These are phyloP conservation scores for Handroanthus guayacan DNA, from an alignment of 257 asterid species.

Conservation along the genomic window DNA sequence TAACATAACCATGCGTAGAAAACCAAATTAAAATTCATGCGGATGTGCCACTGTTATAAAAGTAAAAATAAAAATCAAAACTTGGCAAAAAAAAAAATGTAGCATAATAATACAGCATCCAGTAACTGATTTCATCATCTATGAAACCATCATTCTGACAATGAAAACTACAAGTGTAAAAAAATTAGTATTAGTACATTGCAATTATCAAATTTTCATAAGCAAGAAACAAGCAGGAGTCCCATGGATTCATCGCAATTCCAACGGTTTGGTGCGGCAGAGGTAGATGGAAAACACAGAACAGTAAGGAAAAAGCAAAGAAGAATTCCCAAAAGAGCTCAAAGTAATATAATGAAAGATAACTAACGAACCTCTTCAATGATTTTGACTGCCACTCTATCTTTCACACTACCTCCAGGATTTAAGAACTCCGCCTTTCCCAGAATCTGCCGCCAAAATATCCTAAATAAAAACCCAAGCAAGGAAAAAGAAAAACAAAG, in stretches of 20 bases:
- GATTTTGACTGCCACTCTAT: slow-evolving; percentile 89
- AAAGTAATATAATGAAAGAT: neutral
- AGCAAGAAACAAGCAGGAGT: neutral
- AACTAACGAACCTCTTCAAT: slow-evolving; percentile 76
- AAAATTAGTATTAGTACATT: neutral
- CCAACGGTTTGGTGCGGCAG: neutral
- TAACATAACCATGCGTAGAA: slow-evolving; percentile 11
- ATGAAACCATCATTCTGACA: neutral
- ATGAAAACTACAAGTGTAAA: neutral
- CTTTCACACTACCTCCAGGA: slow-evolving; percentile 98
- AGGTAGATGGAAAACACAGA: neutral
- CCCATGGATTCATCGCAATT: neutral
- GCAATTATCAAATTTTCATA: slow-evolving; percentile 13
- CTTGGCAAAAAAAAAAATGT: neutral
- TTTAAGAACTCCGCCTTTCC: slow-evolving; percentile 97
- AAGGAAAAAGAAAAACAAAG: neutral
- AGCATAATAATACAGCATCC: neutral
- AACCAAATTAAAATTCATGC: slow-evolving; percentile 1
- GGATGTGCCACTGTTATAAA: neutral
- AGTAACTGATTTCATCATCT: neutral
- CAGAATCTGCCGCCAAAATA: slow-evolving; percentile 59
- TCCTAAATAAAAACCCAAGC: neutral
- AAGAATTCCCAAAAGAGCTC: neutral
- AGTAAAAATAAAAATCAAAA: neutral
- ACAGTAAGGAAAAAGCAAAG: neutral